phyloP scores from a whole-genome alignment of 2,329 filamentous ascomycete species.

The Fusarium sarcochroum region DNA sequence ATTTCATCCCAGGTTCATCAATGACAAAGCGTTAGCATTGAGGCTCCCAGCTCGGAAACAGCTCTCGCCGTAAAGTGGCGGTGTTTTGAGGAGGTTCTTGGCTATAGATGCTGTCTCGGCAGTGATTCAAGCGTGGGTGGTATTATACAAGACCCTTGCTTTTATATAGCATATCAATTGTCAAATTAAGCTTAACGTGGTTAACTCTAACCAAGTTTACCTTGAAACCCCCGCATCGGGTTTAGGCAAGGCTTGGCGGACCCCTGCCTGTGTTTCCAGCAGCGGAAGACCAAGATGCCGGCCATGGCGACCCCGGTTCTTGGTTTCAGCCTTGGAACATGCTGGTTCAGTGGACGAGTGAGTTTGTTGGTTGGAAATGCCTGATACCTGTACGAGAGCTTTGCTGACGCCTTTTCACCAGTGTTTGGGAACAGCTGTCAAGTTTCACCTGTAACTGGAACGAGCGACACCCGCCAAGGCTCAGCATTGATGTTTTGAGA shows the following conservation, averaged over 20 bases:
- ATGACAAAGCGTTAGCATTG: neutral
- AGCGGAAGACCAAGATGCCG: constrained; percentile 34
- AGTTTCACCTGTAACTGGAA: constrained; percentile 31
- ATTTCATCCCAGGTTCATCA: neutral
- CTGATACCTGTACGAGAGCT: constrained; percentile 7
- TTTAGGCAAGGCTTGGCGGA: constrained; percentile 18
- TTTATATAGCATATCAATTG: neutral
- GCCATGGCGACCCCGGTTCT: constrained; percentile 23
- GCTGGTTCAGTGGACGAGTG: neutral
- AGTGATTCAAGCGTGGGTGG: constrained; percentile 8
- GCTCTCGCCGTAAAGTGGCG: constrained; percentile 16
- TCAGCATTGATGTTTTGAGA: too few relatives aligned
- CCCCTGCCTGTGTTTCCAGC: constrained; percentile 19
- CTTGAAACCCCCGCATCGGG: constrained; percentile 4
- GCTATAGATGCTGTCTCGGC: constrained; percentile 25
- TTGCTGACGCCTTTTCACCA: constrained; percentile 20
- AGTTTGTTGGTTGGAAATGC: neutral
- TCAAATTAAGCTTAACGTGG: constrained; percentile 27
- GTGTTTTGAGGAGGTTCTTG: constrained; percentile 28
- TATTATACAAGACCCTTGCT: constrained; percentile 2
- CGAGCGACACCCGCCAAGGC: constrained; percentile 12
- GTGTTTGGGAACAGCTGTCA: constrained; percentile 28
- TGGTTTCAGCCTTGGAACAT: constrained; percentile 29
- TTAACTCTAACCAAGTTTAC: constrained; percentile 29
- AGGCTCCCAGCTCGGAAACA: constrained; percentile 8